Evolutionary conservation across 257 asterid species (phyloP).

Genomic region (Henckelia pumila): DNA sequence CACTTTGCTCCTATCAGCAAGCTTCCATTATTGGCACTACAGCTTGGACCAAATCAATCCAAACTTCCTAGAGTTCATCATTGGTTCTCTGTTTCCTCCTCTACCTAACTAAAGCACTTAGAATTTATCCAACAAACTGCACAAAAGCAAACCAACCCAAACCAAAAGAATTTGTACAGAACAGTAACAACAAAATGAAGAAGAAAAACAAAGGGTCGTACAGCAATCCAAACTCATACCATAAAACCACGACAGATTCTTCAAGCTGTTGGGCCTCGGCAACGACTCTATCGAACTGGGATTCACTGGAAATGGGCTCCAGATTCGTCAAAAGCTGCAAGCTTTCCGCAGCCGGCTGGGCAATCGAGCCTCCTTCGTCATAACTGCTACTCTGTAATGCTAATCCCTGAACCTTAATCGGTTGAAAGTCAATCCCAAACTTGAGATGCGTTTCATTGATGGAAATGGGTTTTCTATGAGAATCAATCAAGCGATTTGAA

Average conservation of each 20-base stretch:
- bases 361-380: constrained; percentile 42
- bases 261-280: constrained; percentile 63
- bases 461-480: constrained; percentile 21
- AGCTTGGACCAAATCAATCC: neutral
- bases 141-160: constrained; percentile 4
- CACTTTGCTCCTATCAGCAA: neutral
- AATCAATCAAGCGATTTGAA: constrained; percentile 11
- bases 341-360: constrained; percentile 38
- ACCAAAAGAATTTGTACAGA: neutral
- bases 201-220: neutral
- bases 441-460: constrained; percentile 10
- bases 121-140: neutral
- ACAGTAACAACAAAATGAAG: neutral
- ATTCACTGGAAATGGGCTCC: constrained; percentile 55
- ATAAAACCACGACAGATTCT: constrained; percentile 58
- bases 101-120: neutral
- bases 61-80: neutral
- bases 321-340: constrained; percentile 56
- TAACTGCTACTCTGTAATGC: constrained; percentile 24
- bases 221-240: constrained; percentile 36
- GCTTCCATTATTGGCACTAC: neutral
- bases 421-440: constrained; percentile 21
- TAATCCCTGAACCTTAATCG: constrained; percentile 20
- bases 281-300: constrained; percentile 66
- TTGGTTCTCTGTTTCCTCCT: neutral